A percentile compares a stretch with the other conserved stretches of the same genome.
Evolutionary conservation across 2,329 filamentous ascomycete genomes (phyloP).

Genomic region (Trematosphaeria pertusa): DNA sequence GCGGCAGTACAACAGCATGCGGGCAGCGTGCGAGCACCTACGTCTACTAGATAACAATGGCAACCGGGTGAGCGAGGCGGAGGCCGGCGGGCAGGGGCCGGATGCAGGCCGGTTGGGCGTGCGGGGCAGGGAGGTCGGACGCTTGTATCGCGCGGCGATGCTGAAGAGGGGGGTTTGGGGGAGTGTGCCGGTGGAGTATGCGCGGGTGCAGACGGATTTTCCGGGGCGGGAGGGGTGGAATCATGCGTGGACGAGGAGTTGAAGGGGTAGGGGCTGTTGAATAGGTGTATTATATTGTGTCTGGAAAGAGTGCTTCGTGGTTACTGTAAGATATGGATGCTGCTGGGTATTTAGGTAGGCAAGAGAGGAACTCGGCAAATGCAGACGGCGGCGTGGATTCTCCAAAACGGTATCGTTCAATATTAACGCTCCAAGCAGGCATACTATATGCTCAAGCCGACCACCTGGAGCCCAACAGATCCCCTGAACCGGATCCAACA

Average conservation of each 20-base stretch:
- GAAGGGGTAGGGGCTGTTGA: not conserved
- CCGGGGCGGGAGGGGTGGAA: conserved; percentile 86
- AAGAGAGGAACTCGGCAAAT: too few relatives aligned
- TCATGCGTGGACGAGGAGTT: conserved; percentile 79
- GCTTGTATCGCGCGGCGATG: conserved; percentile 86
- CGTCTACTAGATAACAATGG: conserved; percentile 58
- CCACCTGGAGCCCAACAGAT: not conserved
- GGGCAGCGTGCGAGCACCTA: conserved; percentile 83
- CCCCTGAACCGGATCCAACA: too few relatives aligned
- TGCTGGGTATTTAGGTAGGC: too few relatives aligned
- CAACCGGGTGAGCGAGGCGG: conserved; percentile 50
- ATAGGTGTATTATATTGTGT: not conserved
- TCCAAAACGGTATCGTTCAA: too few relatives aligned
- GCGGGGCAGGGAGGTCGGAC: conserved; percentile 64
- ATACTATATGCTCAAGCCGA: not conserved
- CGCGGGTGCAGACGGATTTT: conserved; percentile 81
- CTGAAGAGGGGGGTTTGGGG: conserved; percentile 86
- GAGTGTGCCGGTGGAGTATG: conserved; percentile 93
- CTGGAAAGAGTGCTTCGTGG: too few relatives aligned
- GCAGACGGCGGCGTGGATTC: too few relatives aligned
- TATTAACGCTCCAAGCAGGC: conserved; percentile 20
- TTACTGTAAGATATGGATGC: too few relatives aligned
- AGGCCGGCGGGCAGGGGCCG: conserved; percentile 62
- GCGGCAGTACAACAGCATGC: conserved; percentile 83
- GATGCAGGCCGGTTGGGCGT: conserved; percentile 34